Percentiles rank a stretch among this genome's conserved stretches.
These are phyloP conservation scores for Cinnamomum chago DNA, from an alignment of 164 flowering plant species.

Conservation along the genomic window DNA sequence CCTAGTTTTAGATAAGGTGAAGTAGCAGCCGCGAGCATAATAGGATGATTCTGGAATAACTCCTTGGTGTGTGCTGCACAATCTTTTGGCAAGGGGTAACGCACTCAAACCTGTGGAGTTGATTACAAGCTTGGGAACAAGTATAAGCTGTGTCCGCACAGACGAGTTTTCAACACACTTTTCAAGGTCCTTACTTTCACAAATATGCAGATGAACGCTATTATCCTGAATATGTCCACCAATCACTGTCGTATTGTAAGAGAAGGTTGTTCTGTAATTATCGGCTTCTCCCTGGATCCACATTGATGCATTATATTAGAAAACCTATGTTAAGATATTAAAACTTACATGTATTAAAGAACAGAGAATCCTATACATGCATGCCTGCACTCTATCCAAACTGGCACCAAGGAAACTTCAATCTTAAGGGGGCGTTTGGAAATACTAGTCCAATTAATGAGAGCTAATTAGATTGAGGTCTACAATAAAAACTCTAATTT, in stretches of 20 bases:
- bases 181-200: slow-evolving; percentile 46
- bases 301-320: slow-evolving; percentile 15
- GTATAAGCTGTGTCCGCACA: slow-evolving; percentile 49
- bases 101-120: slow-evolving; percentile 84
- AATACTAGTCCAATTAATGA: no score
- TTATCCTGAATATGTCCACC: slow-evolving; percentile 58
- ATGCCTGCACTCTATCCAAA: not conserved
- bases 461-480: no score
- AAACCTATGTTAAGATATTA: not conserved
- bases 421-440: no score
- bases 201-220: slow-evolving; percentile 43
- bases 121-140: slow-evolving; percentile 64
- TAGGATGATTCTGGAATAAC: slow-evolving; percentile 41
- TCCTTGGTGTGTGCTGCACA: slow-evolving; percentile 33
- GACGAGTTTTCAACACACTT: slow-evolving; percentile 28
- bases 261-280: slow-evolving; percentile 52
- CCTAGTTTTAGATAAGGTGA: slow-evolving; percentile 52
- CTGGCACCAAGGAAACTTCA: not conserved
- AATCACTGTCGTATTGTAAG: slow-evolving; percentile 62
- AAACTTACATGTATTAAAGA: not conserved
- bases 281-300: slow-evolving; percentile 90
- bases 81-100: slow-evolving; percentile 57
- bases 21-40: slow-evolving; percentile 92
- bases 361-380: not conserved
- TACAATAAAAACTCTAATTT: no score